Base-by-base conservation (phyloP, 495 filamentous ascomycete genomes). In the Aspergillus carlsbadensis region DNA sequence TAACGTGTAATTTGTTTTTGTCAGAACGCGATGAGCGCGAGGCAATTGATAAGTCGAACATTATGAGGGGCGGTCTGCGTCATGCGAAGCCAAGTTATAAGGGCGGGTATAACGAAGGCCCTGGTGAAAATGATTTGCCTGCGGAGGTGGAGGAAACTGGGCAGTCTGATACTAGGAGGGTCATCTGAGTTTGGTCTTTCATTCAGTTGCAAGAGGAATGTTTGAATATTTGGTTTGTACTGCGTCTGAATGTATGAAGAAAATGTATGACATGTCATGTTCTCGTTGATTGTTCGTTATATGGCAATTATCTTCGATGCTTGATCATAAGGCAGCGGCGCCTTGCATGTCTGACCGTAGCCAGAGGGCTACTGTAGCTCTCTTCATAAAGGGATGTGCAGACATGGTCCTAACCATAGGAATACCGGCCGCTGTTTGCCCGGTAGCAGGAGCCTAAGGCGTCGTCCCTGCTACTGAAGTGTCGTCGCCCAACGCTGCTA, bases 101-200 rank as follows among this genome's bases (percentile, higher is more conserved):
- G 7, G 61, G 61, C 21, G 29, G 24, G 24, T 73, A 73, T 24
- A 66, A 52, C 18, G 68, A 73, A 56, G 68, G 70, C 0, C 65
- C 62, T 13, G 61, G 61, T 6, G 70, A 70, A 52, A 58, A 63
- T 52, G 67, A 71, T 10, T 44, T 70, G 36, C 68, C 70, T 2
- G 50, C 31, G 10, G 56, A 58, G 34, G 34, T 20, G 47, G 10
- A 14, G 2, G 20, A 50, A 18, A 26, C 34, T 0, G 47, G 47
- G 14, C 18, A 17, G 13, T 50, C 47, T 5, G 24, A 7, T 34
- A 50, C 8, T 3, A 39, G 24, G 47, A 10, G 34, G 34, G 20
- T 39, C 24, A 0, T 11, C 6, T 50, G 24, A 26, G 18, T 7
- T 31, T 29, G 42, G 42, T 13, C 10, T 18, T 15, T 15, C 2